Evolutionary conservation across 768 basidiomycete genomes (phyloP), one percentile per base, ranked within the genome.

Genomic region (Trametes cinnabarina): DNA sequence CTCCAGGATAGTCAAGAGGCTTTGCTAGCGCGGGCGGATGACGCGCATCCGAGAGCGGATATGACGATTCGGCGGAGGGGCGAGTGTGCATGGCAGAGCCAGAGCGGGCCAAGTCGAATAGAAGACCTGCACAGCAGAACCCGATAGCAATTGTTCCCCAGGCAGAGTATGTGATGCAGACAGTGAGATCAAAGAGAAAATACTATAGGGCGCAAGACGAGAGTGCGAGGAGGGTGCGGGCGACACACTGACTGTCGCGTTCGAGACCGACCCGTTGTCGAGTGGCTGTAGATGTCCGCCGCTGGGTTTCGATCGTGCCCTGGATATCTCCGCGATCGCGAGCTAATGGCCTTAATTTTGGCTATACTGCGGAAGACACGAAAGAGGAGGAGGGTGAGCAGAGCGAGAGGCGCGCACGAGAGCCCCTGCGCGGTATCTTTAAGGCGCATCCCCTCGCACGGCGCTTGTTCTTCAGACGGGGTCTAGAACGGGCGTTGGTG

Each of bases 1-100:
- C 37, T 22, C 17, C 25, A 47, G 35, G 26, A 14, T 20, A 14
- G 39, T 28, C 30, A 46, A 22, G 37, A 26, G 28, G 26, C 37
- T n/a, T n/a, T 17, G 35, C 26, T 42, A 40, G 46, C 17, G 44
- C 10, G 54, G 26, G 54, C 46, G 54, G 54, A 55, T 55, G 54
- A 55, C 54, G 46, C 47, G 44, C 46, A 40, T 55, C 54, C 46
- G 54, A n/a, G 37, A n/a, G 54, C 54, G 54, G 54, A 55, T 47
- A 40, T 55, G 54, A 55, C 54, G 54, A 30, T 8, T 47, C 46
- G 8, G 26, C 37, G 54, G 54, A 55, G 41, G n/a, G n/a, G n/a
- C 20, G 1, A 43, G 42, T 43, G 26, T n/a, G n/a, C 15, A 26
- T 23, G 26, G 14, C 14, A 20, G 10, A n/a, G 11, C 10, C 23